Base-by-base conservation (phyloP, 2,329 filamentous ascomycete genomes). In the Aspergillus fumigatus region DNA sequence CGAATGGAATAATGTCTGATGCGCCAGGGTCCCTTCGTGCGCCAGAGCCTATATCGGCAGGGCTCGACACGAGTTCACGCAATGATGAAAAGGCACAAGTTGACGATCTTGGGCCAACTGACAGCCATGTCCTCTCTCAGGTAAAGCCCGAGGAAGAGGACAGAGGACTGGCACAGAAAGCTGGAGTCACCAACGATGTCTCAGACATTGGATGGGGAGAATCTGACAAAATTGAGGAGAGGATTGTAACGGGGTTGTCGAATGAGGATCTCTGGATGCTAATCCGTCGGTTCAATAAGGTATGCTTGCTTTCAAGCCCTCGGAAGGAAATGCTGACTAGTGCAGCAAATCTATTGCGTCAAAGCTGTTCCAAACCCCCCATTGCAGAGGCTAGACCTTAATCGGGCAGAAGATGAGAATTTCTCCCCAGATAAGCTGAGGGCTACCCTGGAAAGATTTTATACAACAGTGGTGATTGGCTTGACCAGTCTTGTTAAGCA, bases 351-450 rank as follows among this genome's bases (percentile, higher is more conserved):
- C 71, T 85, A 85, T 68, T 82, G 85, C 74, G 88, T 94, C 64
- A 90, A 89, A 69, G 84, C 88, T 27, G 83, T 87, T 21, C 73
- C 79, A 1, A 71, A 79, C 48, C 70, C 82, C 3, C 79, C 83
- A 1, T 81, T 88, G 1, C 88, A 86, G 3, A 84, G 86, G 23
- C 75, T 95, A 43, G 90, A 95, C 69, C 80, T 95, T 56, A 90
- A 92, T 64, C 88, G 90, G 54, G 87, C 89, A 4, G 88, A 92
- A 23, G 85, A 92, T 54, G 90, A 94, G 61, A 87, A 91, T 53
- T 94, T 94, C 70, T 89, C 88, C 0, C 90, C 90, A 0, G 89
- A 94, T 66, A 94, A 94, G 73, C 76, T 95, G 53, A 82, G 90
- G 9, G 84, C 87, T 6, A 91, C 88, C 51, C 70, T 94, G 9